Evolutionary conservation across 1,139 yeast species (phyloP), one percentile per base, ranked within the genome.

Genomic region (Saccharomyces hybrid): DNA sequence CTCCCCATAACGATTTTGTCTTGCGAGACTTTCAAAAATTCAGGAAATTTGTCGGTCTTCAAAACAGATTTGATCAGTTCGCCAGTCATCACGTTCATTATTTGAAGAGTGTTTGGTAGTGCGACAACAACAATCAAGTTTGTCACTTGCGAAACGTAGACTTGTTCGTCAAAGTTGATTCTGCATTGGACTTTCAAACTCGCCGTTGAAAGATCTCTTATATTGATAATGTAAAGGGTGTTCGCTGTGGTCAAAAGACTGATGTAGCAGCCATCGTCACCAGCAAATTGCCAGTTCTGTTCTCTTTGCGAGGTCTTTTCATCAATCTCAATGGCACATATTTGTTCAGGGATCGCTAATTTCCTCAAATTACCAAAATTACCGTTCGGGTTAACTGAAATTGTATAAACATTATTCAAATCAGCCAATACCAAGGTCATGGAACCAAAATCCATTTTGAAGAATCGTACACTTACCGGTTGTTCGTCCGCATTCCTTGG

Each of bases 91-190:
- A 81, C 75, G 64, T 88, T 88, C 67, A 81, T 81, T 26, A 86
- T 71, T 51, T 83, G 80, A 4, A 83, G 77, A 58, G 75, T 76
- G 19, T 93, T 93, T 59, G 83, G 78, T 61, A 77, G 78, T 1
- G 88, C 86, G 0, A 87, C 86, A 2, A 83, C 73, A 0, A 83
- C 74, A 5, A 85, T 71, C 2, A 85, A 77, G 59, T 61, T 59
- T 52, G 66, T 63, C 51, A 69, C 56, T 56, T 66, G 62, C 63
- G 71, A 60, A 61, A 74, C 51, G 48, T 57, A 53, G 62, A 67
- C 50, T 52, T 60, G 53, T 62, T 48, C 75, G 63, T 58, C 60
- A 58, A 61, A 73, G 52, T 52, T 57, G 48, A 55, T 56, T 55
- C 56, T 61, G 52, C 51, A 59, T 53, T 58, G 68, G 11, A 59